phyloP scores from a whole-genome alignment of 768 basidiomycete genomes.

The Suillus subaureus region DNA sequence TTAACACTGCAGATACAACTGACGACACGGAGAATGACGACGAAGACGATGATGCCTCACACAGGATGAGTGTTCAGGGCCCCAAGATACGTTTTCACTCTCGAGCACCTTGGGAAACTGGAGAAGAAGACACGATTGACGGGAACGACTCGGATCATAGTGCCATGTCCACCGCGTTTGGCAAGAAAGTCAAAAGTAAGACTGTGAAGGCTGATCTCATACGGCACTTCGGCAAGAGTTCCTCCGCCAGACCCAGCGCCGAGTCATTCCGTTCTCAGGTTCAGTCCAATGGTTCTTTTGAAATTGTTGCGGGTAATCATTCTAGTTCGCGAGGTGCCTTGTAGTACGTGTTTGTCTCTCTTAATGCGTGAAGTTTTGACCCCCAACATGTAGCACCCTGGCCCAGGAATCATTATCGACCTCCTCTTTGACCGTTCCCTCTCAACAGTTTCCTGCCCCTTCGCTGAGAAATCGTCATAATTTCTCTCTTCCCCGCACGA shows the following conservation, averaged over 20 bases:
- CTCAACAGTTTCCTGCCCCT: conserved; percentile 22
- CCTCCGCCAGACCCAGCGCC: conserved; percentile 59
- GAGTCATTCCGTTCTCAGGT: conserved; percentile 61
- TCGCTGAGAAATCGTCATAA: conserved; percentile 39
- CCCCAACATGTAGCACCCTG: conserved; percentile 44
- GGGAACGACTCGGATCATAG: conserved; percentile 50
- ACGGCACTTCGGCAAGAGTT: conserved; percentile 48
- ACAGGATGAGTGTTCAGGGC: conserved; percentile 73
- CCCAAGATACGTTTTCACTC: conserved; percentile 84
- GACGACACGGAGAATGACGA: conserved; percentile 39
- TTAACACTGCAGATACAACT: conserved; percentile 33
- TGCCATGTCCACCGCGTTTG: conserved; percentile 31
- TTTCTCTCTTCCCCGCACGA: conserved; percentile 42
- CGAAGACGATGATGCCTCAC: conserved; percentile 44
- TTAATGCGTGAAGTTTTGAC: background rate
- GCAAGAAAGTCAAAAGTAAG: conserved; percentile 33
- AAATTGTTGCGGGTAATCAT: conserved; percentile 52
- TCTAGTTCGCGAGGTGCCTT: conserved; percentile 56
- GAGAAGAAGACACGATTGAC: conserved; percentile 45
- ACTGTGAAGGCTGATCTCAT: conserved; percentile 39
- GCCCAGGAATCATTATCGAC: conserved; percentile 65
- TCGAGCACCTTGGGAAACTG: conserved; percentile 80
- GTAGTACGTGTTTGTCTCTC: conserved; percentile 50
- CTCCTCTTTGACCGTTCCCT: conserved; percentile 46
- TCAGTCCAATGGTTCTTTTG: conserved; percentile 59